Base-by-base conservation (phyloP, 2,329 filamentous ascomycete genomes). In the Pseudogymnoascus sp. region DNA sequence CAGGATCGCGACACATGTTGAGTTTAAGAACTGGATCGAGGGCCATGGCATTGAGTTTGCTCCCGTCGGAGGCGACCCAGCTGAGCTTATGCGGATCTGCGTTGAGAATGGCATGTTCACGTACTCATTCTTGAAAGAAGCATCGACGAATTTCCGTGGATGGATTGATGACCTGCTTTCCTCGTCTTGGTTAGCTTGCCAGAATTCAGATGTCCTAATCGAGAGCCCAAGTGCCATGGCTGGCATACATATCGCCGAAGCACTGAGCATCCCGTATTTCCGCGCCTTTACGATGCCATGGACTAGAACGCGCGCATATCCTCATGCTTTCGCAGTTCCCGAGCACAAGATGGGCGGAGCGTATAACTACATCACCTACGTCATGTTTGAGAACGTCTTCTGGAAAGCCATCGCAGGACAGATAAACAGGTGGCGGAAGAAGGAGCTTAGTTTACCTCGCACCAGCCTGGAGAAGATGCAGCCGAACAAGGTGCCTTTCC, bases 21-120 rank as follows among this genome's bases (percentile, higher is more conserved):
- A 97, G 71, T 99, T 99, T 68, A 85, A 88, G 67, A 81, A 78
- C 12, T 99, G 92, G 92, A 83, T 99, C 45, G 83, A 90, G 70
- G 83, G 85, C n/a, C 90, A 97, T 70, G 94, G 92, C 0, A 96
- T 99, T 67, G 90, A 94, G 62, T 99, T 97, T 72, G 85, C 84
- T 3, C 84, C 87, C 6, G 88, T 99, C 0, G 91, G 88, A 63
- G 94, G 94, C 30, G 91, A 99, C 68, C 94, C 94, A 0, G 90
- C 85, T 30, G 92, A 97, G 73, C 80, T 99, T 48, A 97, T 99
- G 92, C 83, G 88, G 1, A 84, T 99, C 38, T 99, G 94, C 69
- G 92, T 97, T 56, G 91, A 97, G 70, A 90, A 97, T 69, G 94
- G 94, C 68, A 97, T 96, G 75, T 99, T 99, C 70, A 97, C 94